A percentile compares a stretch with the other conserved stretches of the same genome.
phyloP scores from a whole-genome alignment of 2,329 filamentous ascomycete species.

The Graphiopsis chlorocephala region DNA sequence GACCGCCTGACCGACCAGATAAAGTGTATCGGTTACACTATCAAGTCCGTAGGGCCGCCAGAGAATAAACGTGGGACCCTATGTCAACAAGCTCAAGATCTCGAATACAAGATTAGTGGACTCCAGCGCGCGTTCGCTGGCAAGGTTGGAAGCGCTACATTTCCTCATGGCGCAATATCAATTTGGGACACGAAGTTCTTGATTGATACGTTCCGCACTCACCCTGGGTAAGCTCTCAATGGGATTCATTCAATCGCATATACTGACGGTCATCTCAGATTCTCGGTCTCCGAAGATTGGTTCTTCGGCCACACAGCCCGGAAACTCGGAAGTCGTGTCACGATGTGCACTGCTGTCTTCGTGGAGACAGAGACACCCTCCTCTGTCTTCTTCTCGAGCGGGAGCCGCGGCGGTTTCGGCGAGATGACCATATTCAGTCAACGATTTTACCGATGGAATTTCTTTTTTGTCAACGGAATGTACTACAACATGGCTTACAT shows the following conservation, averaged over 20 bases:
- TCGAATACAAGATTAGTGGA: constrained; percentile 54
- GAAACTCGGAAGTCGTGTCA: constrained; percentile 34
- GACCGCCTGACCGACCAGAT: constrained; percentile 43
- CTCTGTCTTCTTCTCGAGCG: constrained; percentile 42
- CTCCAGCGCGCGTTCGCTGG: constrained; percentile 30
- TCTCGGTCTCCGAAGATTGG: constrained; percentile 52
- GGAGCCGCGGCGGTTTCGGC: constrained; percentile 47
- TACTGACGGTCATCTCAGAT: constrained; percentile 20
- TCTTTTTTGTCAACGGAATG: constrained; percentile 51
- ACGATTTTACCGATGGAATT: constrained; percentile 52
- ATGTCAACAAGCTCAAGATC: constrained; percentile 43
- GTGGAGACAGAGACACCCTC: constrained; percentile 52
- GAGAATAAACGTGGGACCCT: constrained; percentile 20
- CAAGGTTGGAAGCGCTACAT: not conserved
- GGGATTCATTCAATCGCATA: not conserved
- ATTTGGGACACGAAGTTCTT: constrained; percentile 34
- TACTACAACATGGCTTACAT: constrained; percentile 50
- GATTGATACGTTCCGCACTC: constrained; percentile 22
- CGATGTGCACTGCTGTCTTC: constrained; percentile 49
- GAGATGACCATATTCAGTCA: constrained; percentile 55
- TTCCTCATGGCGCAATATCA: not conserved
- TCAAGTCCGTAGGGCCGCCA: constrained; percentile 37
- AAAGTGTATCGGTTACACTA: constrained; percentile 50
- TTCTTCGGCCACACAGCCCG: constrained; percentile 51
- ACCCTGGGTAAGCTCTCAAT: constrained; percentile 39